Percentiles rank a stretch among this genome's conserved stretches.
phyloP scores from a whole-genome alignment of 2,329 filamentous ascomycete species.

The Remersonia thermophila region DNA sequence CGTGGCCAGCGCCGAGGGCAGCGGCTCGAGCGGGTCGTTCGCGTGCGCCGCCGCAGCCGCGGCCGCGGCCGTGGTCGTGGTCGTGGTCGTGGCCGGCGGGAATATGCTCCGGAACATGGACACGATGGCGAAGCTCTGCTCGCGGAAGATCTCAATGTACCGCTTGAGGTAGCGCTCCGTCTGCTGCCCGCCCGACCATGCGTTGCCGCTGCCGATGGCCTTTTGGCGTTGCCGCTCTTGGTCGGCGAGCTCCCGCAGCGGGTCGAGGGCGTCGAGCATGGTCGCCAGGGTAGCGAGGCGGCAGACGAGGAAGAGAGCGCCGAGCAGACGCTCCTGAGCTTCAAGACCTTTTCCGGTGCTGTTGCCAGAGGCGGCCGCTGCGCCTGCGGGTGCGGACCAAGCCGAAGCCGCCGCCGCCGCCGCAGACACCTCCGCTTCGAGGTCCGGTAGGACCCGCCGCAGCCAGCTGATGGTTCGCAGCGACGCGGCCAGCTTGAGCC shows the following conservation, averaged over 20 bases:
- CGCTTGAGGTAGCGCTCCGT: constrained; percentile 89
- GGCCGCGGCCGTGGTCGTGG: constrained; percentile 5
- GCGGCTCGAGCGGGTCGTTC: constrained; percentile 31
- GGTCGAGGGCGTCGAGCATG: constrained; percentile 73
- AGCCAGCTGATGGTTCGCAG: constrained; percentile 89
- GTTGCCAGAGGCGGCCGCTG: neutral
- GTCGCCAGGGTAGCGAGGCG: constrained; percentile 66
- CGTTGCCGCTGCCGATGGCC: constrained; percentile 26
- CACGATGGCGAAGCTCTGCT: constrained; percentile 92
- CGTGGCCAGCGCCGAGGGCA: constrained; percentile 67
- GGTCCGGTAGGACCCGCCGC: constrained; percentile 70
- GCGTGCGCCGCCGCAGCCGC: constrained; percentile 10
- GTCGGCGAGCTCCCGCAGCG: constrained; percentile 77
- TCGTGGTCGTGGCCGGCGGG: constrained; percentile 35
- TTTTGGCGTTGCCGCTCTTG: constrained; percentile 53
- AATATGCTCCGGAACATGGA: constrained; percentile 92
- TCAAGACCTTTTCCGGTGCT: constrained; percentile 18
- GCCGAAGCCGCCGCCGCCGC: constrained; percentile 10
- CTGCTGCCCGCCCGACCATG: constrained; percentile 68
- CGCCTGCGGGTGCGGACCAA: constrained; percentile 5
- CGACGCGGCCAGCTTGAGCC: constrained; percentile 76
- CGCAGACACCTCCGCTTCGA: constrained; percentile 34
- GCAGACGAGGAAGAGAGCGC: constrained; percentile 77
- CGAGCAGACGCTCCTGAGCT: constrained; percentile 54
- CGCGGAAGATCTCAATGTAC: constrained; percentile 93